Evolutionary conservation across 140 eudicot genomes (phyloP).

Genomic region (Oenanthe javanica): DNA sequence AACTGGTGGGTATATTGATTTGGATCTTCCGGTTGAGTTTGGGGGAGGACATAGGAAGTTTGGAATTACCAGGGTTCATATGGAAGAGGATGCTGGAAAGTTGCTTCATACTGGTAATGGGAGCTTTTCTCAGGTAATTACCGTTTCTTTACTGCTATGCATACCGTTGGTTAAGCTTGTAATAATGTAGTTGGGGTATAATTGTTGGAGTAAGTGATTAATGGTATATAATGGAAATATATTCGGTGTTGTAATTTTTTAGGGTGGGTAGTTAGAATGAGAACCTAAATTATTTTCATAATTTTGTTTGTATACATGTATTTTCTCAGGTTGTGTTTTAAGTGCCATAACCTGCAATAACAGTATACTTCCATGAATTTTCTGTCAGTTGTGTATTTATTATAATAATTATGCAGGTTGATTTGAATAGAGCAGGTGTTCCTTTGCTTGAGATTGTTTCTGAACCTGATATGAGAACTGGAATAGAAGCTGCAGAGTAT

Average conservation of each 20-base stretch:
- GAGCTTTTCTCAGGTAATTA: slow-evolving; percentile 59
- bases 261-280: background rate
- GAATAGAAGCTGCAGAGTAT: slow-evolving; percentile 96
- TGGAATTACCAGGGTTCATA: slow-evolving; percentile 91
- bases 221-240: background rate
- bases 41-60: slow-evolving; percentile 95
- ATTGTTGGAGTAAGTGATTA: background rate
- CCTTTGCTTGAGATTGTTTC: slow-evolving; percentile 97
- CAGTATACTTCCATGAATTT: background rate
- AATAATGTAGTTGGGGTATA: background rate
- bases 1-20: slow-evolving; percentile 62
- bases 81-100: slow-evolving; percentile 99
- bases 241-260: background rate
- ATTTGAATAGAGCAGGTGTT: slow-evolving; percentile 94
- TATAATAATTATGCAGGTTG: slow-evolving; percentile 60
- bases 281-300: background rate
- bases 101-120: slow-evolving; percentile 81
- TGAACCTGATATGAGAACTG: slow-evolving; percentile 97
- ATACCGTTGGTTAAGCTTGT: background rate
- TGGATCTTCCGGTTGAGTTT: slow-evolving; percentile 92
- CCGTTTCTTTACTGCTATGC: background rate
- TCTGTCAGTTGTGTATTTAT: background rate
- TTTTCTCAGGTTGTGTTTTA: background rate
- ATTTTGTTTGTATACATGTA: background rate
- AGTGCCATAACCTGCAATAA: background rate